Conservation (phyloP, 306 rosid species). For the Inga oerstediana region DNA sequence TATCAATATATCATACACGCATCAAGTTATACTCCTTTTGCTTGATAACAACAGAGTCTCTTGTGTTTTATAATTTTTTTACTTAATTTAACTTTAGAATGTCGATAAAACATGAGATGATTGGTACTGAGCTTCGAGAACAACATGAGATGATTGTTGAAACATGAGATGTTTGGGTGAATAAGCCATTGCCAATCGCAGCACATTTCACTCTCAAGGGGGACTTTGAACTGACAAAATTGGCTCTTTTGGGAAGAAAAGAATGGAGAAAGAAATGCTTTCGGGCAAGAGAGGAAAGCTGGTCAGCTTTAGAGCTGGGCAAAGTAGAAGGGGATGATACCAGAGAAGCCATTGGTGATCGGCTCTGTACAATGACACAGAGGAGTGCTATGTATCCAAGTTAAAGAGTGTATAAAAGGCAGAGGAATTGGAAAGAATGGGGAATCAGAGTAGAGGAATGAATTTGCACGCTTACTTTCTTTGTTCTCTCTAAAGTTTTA, state of each 20-base stretch:
- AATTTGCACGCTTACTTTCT: too few relatives aligned
- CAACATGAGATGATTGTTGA: too few relatives aligned
- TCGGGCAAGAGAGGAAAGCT: conserved; percentile 65
- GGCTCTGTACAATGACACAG: conserved; percentile 20
- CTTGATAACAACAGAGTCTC: too few relatives aligned
- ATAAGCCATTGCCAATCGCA: conserved; percentile 85
- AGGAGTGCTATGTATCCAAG: not conserved
- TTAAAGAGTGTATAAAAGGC: not conserved
- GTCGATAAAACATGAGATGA: too few relatives aligned
- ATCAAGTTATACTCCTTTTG: too few relatives aligned
- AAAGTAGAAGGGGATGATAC: conserved; percentile 74
- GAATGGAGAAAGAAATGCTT: conserved; percentile 87
- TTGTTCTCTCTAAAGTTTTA: too few relatives aligned
- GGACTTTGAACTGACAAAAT: conserved; percentile 42
- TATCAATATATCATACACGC: too few relatives aligned
- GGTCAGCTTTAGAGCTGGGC: conserved; percentile 63
- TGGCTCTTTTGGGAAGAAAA: conserved; percentile 71
- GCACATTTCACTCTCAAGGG: conserved; percentile 69
- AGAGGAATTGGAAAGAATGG: not conserved
- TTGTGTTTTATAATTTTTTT: too few relatives aligned
- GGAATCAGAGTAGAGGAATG: too few relatives aligned
- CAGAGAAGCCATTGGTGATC: conserved; percentile 76
- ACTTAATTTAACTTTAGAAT: too few relatives aligned
- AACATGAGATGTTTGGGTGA: conserved; percentile 96
- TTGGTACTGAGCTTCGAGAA: too few relatives aligned